These are phyloP conservation scores for Diaporthe citriasiana DNA, from an alignment of 2,329 filamentous ascomycete genomes.

Conservation along the genomic window DNA sequence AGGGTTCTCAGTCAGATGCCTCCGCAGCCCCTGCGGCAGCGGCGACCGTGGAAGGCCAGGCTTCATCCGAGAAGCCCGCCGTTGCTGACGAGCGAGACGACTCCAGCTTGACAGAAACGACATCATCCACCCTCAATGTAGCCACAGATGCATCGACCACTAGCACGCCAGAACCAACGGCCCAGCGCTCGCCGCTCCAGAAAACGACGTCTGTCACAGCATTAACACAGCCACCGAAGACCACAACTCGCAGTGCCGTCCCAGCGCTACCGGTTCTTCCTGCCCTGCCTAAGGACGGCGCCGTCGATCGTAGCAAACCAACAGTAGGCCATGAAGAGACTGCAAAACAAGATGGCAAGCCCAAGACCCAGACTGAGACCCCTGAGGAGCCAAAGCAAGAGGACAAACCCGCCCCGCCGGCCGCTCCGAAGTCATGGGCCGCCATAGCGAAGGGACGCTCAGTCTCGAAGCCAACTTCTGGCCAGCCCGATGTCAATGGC, in stretches of 20 bases:
- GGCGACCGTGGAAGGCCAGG: background rate
- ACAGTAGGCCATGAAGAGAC: conserved; percentile 44
- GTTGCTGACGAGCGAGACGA: conserved; percentile 29
- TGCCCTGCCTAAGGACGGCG: conserved; percentile 57
- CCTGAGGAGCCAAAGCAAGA: conserved; percentile 43
- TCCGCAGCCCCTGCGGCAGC: background rate
- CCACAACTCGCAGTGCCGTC: conserved; percentile 52
- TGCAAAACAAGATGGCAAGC: conserved; percentile 46
- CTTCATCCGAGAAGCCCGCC: conserved; percentile 1
- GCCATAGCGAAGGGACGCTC: conserved; percentile 37
- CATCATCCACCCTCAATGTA: conserved; percentile 28
- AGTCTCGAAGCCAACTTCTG: conserved; percentile 45
- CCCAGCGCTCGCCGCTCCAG: conserved; percentile 11
- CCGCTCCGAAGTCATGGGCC: conserved; percentile 43
- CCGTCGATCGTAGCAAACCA: conserved; percentile 49
- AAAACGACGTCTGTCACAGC: conserved; percentile 40
- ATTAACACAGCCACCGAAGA: conserved; percentile 50
- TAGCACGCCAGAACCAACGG: conserved; percentile 35
- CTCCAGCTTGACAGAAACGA: conserved; percentile 33
- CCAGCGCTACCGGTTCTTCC: conserved; percentile 64
- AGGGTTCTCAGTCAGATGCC: conserved; percentile 4
- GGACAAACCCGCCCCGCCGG: conserved; percentile 48
- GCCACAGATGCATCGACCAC: conserved; percentile 33
- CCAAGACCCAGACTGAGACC: conserved; percentile 15
- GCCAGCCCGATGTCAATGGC: conserved; percentile 47